phyloP scores from a whole-genome alignment of 2,329 filamentous ascomycete species.

The Grosmannia huntii region DNA sequence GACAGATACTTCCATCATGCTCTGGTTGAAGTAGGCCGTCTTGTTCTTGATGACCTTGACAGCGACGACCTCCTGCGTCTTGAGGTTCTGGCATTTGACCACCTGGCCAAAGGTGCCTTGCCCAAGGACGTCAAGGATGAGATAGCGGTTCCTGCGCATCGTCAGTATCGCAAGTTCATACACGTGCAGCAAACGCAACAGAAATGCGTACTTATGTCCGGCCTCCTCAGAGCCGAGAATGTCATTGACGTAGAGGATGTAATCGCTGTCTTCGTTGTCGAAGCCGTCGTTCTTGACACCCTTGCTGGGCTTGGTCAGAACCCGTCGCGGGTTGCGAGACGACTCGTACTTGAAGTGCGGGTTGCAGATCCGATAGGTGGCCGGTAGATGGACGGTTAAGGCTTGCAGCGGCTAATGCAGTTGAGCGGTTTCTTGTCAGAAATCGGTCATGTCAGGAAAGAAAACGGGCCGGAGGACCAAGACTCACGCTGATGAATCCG shows the following conservation, averaged over 20 bases:
- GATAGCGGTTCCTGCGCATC: slow-evolving; percentile 65
- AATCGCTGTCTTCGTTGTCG: slow-evolving; percentile 98
- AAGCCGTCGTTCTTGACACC: slow-evolving; percentile 97
- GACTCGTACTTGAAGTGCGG: slow-evolving; percentile 98
- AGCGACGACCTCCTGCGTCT: slow-evolving; percentile 95
- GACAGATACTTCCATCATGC: slow-evolving; percentile 99
- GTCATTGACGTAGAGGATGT: slow-evolving; percentile 98
- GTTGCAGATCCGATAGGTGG: slow-evolving; percentile 97
- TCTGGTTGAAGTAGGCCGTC: slow-evolving; percentile 98
- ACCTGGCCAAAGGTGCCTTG: slow-evolving; percentile 98
- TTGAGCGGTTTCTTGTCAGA: neutral
- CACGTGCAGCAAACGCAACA: slow-evolving; percentile 3
- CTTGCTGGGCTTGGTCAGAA: slow-evolving; percentile 97
- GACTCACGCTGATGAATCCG: slow-evolving; percentile 86
- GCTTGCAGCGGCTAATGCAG: slow-evolving; percentile 72
- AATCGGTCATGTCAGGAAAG: slow-evolving; percentile 3
- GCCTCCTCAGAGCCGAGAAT: slow-evolving; percentile 96
- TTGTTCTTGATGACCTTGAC: slow-evolving; percentile 99
- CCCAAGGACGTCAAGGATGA: slow-evolving; percentile 91
- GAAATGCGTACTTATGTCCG: slow-evolving; percentile 68
- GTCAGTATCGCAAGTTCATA: neutral
- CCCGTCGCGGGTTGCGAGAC: slow-evolving; percentile 85
- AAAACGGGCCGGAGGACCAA: neutral
- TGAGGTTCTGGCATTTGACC: slow-evolving; percentile 96
- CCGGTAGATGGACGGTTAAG: slow-evolving; percentile 80